Conservation (phyloP, 208 protist species). For the Acanthamoeba castellanii region DNA sequence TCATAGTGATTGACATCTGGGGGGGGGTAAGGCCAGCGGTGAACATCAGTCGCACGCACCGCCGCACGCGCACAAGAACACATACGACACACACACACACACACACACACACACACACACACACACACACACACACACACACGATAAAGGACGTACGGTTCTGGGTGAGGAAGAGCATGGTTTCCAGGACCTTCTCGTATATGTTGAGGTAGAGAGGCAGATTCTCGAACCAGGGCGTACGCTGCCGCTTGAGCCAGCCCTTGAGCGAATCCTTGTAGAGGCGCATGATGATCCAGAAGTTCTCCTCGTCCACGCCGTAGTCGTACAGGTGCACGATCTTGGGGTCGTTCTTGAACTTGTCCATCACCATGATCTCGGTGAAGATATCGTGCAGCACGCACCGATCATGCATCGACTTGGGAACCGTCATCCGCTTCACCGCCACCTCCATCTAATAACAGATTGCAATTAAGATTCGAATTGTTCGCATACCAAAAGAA, state of each 20-base stretch:
- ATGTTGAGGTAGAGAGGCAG: constrained; percentile 86
- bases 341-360: constrained; percentile 86
- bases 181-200: constrained; percentile 81
- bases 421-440: constrained; percentile 79
- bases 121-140: neutral
- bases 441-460: constrained; percentile 73
- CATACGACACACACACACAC: no score
- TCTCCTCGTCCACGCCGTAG: constrained; percentile 88
- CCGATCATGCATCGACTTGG: constrained; percentile 78
- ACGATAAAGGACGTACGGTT: constrained; percentile 71
- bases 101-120: neutral
- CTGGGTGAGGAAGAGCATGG: constrained; percentile 77
- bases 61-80: no score
- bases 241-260: constrained; percentile 85
- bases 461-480: neutral
- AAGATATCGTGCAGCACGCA: constrained; percentile 89
- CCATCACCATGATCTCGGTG: constrained; percentile 89
- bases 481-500: no score
- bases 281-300: constrained; percentile 92
- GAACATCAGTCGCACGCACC: constrained; percentile 3
- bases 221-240: constrained; percentile 66
- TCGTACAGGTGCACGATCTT: constrained; percentile 87
- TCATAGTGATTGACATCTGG: constrained; percentile 88
- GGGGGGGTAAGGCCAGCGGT: neutral
- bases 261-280: constrained; percentile 85